These are phyloP conservation scores for Wickerhamiella infanticola DNA, from an alignment of 1,139 yeast genomes.

Conservation along the genomic window DNA sequence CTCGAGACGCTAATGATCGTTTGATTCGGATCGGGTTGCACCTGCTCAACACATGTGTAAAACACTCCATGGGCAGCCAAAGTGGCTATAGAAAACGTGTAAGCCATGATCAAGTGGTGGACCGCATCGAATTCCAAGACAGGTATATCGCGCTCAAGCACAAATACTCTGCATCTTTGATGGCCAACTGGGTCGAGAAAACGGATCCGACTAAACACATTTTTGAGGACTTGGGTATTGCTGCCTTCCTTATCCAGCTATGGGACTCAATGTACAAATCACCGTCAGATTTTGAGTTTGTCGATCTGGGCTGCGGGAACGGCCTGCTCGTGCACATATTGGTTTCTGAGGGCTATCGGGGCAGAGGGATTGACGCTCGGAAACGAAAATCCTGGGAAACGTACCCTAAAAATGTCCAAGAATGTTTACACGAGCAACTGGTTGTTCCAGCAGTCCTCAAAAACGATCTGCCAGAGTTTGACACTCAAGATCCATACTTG, in stretches of 20 bases:
- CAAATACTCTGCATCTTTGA: constrained; percentile 59
- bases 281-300: constrained; percentile 41
- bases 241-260: constrained; percentile 82
- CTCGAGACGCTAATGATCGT: constrained; percentile 30
- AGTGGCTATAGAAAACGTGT: constrained; percentile 81
- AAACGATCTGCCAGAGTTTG: not conserved
- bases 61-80: constrained; percentile 72
- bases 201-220: constrained; percentile 95
- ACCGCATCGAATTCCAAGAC: constrained; percentile 70
- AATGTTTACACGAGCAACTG: constrained; percentile 52
- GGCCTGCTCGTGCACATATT: constrained; percentile 72
- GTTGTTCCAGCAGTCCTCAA: constrained; percentile 59
- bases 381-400: constrained; percentile 74
- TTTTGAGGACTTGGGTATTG: constrained; percentile 90
- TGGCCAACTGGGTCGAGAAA: constrained; percentile 79
- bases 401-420: constrained; percentile 49
- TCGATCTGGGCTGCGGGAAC: constrained; percentile 93
- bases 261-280: constrained; percentile 51
- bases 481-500: not conserved
- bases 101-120: constrained; percentile 73
- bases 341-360: constrained; percentile 62
- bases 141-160: constrained; percentile 67
- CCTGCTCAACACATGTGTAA: constrained; percentile 59
- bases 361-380: constrained; percentile 82
- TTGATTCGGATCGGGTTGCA: constrained; percentile 70